These are phyloP conservation scores for Phylloporus arenicola DNA, from an alignment of 768 basidiomycete genomes.

Conservation along the genomic window DNA sequence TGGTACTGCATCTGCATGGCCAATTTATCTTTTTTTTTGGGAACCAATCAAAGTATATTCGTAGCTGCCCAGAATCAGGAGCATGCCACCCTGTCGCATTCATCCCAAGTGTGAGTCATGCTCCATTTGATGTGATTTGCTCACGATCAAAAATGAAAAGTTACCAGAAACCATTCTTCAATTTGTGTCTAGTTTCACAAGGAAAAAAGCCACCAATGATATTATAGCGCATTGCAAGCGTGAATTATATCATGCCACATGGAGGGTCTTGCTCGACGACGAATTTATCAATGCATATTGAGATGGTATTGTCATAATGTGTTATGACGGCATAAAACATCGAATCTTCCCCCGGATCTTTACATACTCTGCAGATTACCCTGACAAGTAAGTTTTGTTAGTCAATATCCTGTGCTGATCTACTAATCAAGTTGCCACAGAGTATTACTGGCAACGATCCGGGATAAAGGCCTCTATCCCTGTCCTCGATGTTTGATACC, in stretches of 20 bases:
- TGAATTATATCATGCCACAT: conserved; percentile 3
- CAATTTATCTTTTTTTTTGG: conserved; percentile 1
- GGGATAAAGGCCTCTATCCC: conserved; percentile 25
- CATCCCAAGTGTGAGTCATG: neutral
- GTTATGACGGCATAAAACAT: conserved; percentile 16
- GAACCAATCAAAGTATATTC: conserved; percentile 6
- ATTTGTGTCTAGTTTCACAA: neutral
- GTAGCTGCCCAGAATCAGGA: neutral
- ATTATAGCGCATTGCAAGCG: conserved; percentile 3
- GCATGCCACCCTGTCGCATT: conserved; percentile 3
- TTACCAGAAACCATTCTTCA: neutral
- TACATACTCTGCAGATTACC: conserved; percentile 34
- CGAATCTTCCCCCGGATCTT: conserved; percentile 27
- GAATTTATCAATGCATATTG: conserved; percentile 21
- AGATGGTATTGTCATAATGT: conserved; percentile 21
- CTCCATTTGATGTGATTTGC: neutral
- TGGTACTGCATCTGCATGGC: conserved; percentile 10
- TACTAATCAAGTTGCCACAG: conserved; percentile 1
- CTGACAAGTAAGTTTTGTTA: conserved; percentile 29
- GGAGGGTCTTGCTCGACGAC: conserved; percentile 2
- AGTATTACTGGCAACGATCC: conserved; percentile 24
- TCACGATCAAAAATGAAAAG: neutral
- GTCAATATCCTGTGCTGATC: neutral
- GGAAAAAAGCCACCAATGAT: neutral
- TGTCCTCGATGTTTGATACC: conserved; percentile 27